Evolutionary conservation across 1,284 basidiomycete species (phyloP), one percentile per base, ranked within the genome.

Genomic region (Irpex lacteus): DNA sequence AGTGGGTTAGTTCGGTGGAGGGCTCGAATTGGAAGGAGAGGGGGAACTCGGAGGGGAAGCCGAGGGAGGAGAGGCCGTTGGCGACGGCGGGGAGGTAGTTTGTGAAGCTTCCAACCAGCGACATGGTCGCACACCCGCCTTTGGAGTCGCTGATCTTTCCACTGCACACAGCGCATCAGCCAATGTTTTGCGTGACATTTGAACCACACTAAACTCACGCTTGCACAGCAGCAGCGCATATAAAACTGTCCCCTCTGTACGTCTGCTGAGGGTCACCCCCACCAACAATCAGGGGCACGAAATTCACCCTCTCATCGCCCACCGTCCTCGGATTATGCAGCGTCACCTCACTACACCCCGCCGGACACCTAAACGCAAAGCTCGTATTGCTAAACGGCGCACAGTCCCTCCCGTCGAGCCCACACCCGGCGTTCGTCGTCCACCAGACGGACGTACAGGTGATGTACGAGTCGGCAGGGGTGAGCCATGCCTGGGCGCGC

Each of bases 201-300:
- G 40, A 19, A 15, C 40, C 58, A 56, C 18, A 40, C n/a, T 60
- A n/a, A 34, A 82, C 87, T 76, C 70, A 92, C 90, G 87, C 84
- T 79, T 94, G 92, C 40, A 90, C 82, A n/a, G 94, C 94, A 52
- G 94, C 88, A 44, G 92, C 86, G 73, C 95, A 96, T 40, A 96
- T 84, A 73, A 95, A 96, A 60, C 83, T 89, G 73, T 96, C 95
- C 1, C 87, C 92, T 70, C 95, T 82, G 71, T 95, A 96, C 2
- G 92, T 93, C 34, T 74, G 70, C 58, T 87, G 80, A 3, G 66
- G 68, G 73, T 92, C 90, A 3, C 91, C 92, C 13, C 94, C 94
- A 7, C 95, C 95, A 1, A 96, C 90, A 59, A 96, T 82, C 21
- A 96, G 80, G 5, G 94, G 91, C 19, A 85, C 81, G 69, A 87